phyloP scores from a whole-genome alignment of 2,329 filamentous ascomycete genomes.

The Aspergillus oerlinghausenensis region DNA sequence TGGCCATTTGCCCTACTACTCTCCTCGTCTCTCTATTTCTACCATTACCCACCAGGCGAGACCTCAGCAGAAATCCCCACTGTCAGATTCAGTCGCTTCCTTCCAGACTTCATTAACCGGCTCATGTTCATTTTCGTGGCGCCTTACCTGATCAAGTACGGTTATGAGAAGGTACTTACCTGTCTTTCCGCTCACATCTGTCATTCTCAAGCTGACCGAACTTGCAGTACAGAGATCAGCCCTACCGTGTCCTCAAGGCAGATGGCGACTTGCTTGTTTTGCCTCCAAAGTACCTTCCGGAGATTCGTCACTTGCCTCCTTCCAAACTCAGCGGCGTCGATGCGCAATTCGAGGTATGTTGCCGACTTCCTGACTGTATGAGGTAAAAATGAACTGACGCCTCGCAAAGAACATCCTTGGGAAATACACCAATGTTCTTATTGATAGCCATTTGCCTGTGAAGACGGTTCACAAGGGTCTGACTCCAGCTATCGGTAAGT shows the following conservation, averaged over 20 bases:
- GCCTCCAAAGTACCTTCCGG: conserved; percentile 23
- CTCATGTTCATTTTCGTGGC: conserved; percentile 21
- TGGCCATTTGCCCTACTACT: background rate
- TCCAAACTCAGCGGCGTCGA: conserved; percentile 22
- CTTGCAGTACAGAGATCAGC: conserved; percentile 22
- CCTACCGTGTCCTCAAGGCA: conserved; percentile 25
- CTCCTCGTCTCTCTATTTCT: background rate
- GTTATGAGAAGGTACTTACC: conserved; percentile 21
- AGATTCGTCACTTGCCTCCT: conserved; percentile 17
- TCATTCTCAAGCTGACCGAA: background rate
- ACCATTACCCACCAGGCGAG: background rate
- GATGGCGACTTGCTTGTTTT: conserved; percentile 27
- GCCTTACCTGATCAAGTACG: conserved; percentile 19
- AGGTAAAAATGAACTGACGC: background rate
- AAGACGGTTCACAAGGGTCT: conserved; percentile 21
- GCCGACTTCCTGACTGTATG: background rate
- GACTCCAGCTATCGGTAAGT: conserved; percentile 21
- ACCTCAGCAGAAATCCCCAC: conserved; percentile 15
- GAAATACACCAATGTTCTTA: conserved; percentile 24
- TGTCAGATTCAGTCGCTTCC: conserved; percentile 14
- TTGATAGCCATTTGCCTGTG: conserved; percentile 20
- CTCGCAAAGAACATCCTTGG: conserved; percentile 23
- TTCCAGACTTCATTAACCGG: conserved; percentile 24
- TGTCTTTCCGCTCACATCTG: background rate
- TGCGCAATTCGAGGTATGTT: conserved; percentile 23